Evolutionary conservation across 2,329 filamentous ascomycete genomes (phyloP), one percentile per base, ranked within the genome.

Genomic region (Penicillium digitatum): DNA sequence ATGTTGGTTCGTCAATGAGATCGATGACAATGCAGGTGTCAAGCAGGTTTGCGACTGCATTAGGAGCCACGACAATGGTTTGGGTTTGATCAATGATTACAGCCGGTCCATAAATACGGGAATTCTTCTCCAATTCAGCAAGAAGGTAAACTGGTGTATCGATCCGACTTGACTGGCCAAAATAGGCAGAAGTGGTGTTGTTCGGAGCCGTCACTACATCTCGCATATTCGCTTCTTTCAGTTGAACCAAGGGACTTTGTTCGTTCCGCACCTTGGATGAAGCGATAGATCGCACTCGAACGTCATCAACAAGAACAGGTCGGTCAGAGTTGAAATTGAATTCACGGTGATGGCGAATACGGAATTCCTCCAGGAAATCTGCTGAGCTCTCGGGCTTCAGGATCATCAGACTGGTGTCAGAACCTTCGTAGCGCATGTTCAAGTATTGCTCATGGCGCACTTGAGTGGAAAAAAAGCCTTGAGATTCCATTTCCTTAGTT

Each of bases 21-120:
- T 96, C 90, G 67, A 96, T 92, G 7, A 96, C 82, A 8, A 96
- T 90, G 65, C 96, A 93, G 0, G 91, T 95, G 59, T 90, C 81
- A 18, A 95, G 85, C 31, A 96, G 80, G 24, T 91, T 75, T 0
- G 92, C 93, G 22, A 84, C 83, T 2, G 90, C 84, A 29, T 82
- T 83, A 0, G 92, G 93, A 0, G 89, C 89, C 3, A 96, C 86
- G 0, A 96, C 89, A 59, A 97, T 94, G 0, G 93, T 97, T 73
- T 96, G 93, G 0, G 74, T 77, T 32, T 74, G 66, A 50, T 77
- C 92, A 2, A 91, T 90, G 58, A 96, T 82, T 72, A 96, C 87
- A 0, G 91, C 90, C 2, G 91, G 91, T 0, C 91, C 91, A 18
- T 62, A 42, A 11, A 76, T 65, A 3, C 67, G 68, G 11, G 66